Evolutionary conservation across 2,329 filamentous ascomycete genomes (phyloP).

Genomic region (Penicillium sp.): DNA sequence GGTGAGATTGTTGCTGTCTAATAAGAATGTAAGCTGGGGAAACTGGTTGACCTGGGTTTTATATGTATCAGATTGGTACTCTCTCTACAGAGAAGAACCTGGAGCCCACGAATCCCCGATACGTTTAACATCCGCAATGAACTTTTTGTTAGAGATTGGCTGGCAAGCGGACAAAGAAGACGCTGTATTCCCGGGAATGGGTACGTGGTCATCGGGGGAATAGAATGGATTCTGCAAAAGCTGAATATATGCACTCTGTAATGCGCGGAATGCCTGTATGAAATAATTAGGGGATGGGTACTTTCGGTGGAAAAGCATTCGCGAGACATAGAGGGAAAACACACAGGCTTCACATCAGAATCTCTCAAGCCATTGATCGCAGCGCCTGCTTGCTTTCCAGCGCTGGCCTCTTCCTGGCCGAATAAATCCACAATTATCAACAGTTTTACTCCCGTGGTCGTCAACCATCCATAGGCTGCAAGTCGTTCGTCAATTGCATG

Average conservation of each 20-base stretch:
- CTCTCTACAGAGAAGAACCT: constrained; percentile 60
- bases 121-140: constrained; percentile 70
- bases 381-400: constrained; percentile 27
- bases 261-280: constrained; percentile 67
- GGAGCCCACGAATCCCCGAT: constrained; percentile 81
- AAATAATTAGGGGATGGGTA: constrained; percentile 3
- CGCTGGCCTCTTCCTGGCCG: constrained; percentile 48
- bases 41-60: too few relatives aligned
- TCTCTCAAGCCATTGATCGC: constrained; percentile 62
- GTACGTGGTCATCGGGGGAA: constrained; percentile 72
- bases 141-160: constrained; percentile 72
- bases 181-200: constrained; percentile 42
- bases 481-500: constrained; percentile 90
- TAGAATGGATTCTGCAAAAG: constrained; percentile 93
- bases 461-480: constrained; percentile 90
- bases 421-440: constrained; percentile 86
- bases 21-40: neutral
- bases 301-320: neutral
- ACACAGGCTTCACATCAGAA: constrained; percentile 73
- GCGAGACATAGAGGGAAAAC: constrained; percentile 22
- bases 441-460: constrained; percentile 87
- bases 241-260: constrained; percentile 85
- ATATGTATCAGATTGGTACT: neutral
- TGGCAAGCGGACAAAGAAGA: constrained; percentile 41
- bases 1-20: constrained; percentile 44